Percentiles rank a stretch among this genome's conserved stretches.
Evolutionary conservation across 1,139 yeast genomes (phyloP).

Genomic region (Hyphopichia burtonii): DNA sequence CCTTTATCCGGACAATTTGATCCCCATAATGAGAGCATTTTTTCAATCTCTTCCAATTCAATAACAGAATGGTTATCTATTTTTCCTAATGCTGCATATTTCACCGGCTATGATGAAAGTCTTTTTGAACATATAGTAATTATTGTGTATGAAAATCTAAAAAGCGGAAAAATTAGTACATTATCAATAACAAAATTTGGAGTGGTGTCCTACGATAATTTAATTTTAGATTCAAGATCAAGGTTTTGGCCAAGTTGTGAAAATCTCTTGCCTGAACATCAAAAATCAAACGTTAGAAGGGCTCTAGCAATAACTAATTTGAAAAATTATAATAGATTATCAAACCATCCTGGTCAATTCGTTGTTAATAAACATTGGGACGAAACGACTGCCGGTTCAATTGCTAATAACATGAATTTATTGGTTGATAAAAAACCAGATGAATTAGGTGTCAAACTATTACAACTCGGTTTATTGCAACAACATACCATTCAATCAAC

Average conservation of each 20-base stretch:
- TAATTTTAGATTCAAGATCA: conserved; percentile 62
- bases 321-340: conserved; percentile 62
- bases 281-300: conserved; percentile 60
- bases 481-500: conserved; percentile 53
- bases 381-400: conserved; percentile 76
- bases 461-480: conserved; percentile 59
- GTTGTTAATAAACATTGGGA: conserved; percentile 44
- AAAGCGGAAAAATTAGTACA: conserved; percentile 51
- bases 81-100: conserved; percentile 54
- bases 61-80: conserved; percentile 37
- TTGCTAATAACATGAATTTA: conserved; percentile 62
- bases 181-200: conserved; percentile 72
- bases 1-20: conserved; percentile 21
- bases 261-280: conserved; percentile 53
- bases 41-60: conserved; percentile 4
- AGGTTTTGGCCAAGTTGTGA: conserved; percentile 78
- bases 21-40: conserved; percentile 9
- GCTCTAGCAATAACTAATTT: conserved; percentile 75
- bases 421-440: conserved; percentile 50
- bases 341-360: conserved; percentile 27
- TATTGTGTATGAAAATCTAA: conserved; percentile 51
- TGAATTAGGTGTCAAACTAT: conserved; percentile 53
- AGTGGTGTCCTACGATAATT: conserved; percentile 55
- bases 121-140: conserved; percentile 54
- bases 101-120: conserved; percentile 49